These are phyloP conservation scores for Russula emetica DNA, from an alignment of 768 basidiomycete species.

Conservation along the genomic window DNA sequence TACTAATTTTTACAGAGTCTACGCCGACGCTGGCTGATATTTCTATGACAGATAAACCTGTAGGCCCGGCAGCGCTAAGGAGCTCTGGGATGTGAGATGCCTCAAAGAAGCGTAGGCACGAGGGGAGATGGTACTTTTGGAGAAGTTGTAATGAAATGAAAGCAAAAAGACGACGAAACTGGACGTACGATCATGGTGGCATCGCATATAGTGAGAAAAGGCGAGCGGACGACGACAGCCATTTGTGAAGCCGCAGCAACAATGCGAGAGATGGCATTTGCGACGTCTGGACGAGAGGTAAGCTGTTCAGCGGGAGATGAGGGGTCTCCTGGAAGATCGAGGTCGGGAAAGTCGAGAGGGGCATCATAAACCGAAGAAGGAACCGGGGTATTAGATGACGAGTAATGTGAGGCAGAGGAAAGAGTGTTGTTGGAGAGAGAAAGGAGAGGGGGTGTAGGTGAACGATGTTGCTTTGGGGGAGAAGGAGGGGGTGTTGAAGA, in stretches of 20 bases:
- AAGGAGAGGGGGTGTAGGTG: conserved; percentile 26
- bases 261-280: conserved; percentile 57
- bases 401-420: conserved; percentile 26
- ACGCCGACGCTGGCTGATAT: conserved; percentile 40
- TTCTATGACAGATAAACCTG: conserved; percentile 47
- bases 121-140: conserved; percentile 64
- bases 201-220: conserved; percentile 70
- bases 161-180: background rate
- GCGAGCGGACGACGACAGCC: conserved; percentile 56
- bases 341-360: conserved; percentile 31
- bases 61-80: conserved; percentile 57
- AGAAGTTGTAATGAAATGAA: background rate
- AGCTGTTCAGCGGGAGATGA: conserved; percentile 50
- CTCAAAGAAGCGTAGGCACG: conserved; percentile 69
- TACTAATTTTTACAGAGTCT: conserved; percentile 50
- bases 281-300: conserved; percentile 55
- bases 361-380: conserved; percentile 11
- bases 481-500: conserved; percentile 6
- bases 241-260: conserved; percentile 69
- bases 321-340: conserved; percentile 31
- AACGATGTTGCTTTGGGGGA: conserved; percentile 17
- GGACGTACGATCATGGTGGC: conserved; percentile 60
- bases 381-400: conserved; percentile 9
- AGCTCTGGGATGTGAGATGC: conserved; percentile 68
- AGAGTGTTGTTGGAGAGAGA: conserved; percentile 17